Evolutionary conservation across 495 filamentous ascomycete species (phyloP), one percentile per base, ranked within the genome.

Genomic region (Parmelia sp.): DNA sequence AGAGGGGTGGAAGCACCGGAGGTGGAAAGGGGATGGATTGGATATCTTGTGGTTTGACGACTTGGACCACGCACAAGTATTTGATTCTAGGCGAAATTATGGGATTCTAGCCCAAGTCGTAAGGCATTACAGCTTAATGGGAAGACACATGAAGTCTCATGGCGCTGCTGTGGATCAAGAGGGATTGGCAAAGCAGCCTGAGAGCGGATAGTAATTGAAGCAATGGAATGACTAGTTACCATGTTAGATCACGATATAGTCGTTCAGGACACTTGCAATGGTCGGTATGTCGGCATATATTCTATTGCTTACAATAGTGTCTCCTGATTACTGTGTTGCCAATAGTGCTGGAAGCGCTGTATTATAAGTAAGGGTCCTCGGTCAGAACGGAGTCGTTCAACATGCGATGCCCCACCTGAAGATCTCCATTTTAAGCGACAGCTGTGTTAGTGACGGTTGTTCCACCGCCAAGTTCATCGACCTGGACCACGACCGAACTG

Each of bases 11-110:
- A 82, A 80, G 69, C 58, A 67, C 47, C 63, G 66, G n/a, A 36
- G 72, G 49, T 80, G 79, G 76, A 77, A 67, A 57, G 78, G 79
- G 4, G 68, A 76, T 23, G 85, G 82, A 10, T 68, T 87, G 37
- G 81, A 88, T 66, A 73, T 88, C 12, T 47, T 87, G 1, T 89
- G 86, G 85, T 88, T 80, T 66, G 74, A 79, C 14, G 74, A 78
- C 17, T 69, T 87, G 45, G 86, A 90, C 70, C 88, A 90, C 73
- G 86, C 86, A 27, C 84, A 90, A 66, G 78, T 85, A 17, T 90
- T 89, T 71, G 86, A 89, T 65, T 71, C 69, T 39, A 60, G 64
- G 60, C 49, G 69, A 35, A 76, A 76, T 35, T 74, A 77, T 66
- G 70, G 69, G 37, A 70, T 66, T 53, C 62, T 88, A 42, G 74